A percentile compares a stretch with the other conserved stretches of the same genome.
Conservation (phyloP, 2,329 filamentous ascomycete species). For the Sclerotinia minor region DNA sequence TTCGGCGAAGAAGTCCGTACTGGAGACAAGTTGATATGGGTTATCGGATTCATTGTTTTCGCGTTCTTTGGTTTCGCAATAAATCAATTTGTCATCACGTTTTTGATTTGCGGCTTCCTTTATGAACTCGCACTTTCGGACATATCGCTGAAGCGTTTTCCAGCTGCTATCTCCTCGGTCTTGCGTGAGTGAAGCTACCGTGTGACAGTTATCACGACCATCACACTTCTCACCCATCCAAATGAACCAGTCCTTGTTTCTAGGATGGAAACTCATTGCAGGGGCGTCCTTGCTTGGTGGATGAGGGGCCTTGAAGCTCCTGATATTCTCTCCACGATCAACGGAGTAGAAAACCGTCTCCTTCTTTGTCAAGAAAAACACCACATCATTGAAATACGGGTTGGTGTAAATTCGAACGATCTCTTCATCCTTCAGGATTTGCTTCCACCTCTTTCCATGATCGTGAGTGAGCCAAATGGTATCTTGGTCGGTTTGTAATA, state of each 20-base stretch:
- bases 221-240: slow-evolving; percentile 79
- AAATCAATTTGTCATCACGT: slow-evolving; percentile 50
- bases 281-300: slow-evolving; percentile 46
- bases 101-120: slow-evolving; percentile 58
- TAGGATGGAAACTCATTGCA: slow-evolving; percentile 76
- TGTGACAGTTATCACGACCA: slow-evolving; percentile 59
- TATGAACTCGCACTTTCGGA: slow-evolving; percentile 84
- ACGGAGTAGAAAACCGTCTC: slow-evolving; percentile 75
- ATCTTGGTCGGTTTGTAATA: slow-evolving; percentile 49
- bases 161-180: slow-evolving; percentile 80
- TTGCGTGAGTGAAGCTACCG: slow-evolving; percentile 71
- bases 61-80: slow-evolving; percentile 63
- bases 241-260: slow-evolving; percentile 84
- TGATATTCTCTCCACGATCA: slow-evolving; percentile 73
- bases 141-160: slow-evolving; percentile 71
- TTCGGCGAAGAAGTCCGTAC: slow-evolving; percentile 73
- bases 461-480: slow-evolving; percentile 74
- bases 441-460: slow-evolving; percentile 84
- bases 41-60: slow-evolving; percentile 64
- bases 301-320: slow-evolving; percentile 70
- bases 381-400: slow-evolving; percentile 75
- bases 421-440: slow-evolving; percentile 66
- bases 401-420: slow-evolving; percentile 75
- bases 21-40: slow-evolving; percentile 70
- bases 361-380: slow-evolving; percentile 77